Percentiles rank a stretch among this genome's conserved stretches.
Evolutionary conservation across 257 asterid genomes (phyloP).

Genomic region (Rubia yunnanensis): DNA sequence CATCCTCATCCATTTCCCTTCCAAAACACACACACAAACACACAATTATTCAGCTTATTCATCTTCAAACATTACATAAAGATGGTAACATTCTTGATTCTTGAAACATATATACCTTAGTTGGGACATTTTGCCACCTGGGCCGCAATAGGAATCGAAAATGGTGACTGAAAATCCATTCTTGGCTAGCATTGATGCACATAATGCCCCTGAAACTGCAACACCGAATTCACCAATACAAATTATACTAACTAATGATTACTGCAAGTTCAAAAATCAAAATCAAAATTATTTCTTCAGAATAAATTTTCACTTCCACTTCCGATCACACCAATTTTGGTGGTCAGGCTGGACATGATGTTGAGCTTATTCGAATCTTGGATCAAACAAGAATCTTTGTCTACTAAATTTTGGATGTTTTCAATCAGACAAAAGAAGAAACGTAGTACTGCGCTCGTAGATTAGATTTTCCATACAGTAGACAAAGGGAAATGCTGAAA

Average conservation of each 20-base stretch:
- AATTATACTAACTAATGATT: background rate
- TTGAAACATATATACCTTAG: conserved; percentile 44
- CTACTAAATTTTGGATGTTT: too few relatives aligned
- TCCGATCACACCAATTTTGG: conserved; percentile 80
- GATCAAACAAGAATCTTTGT: too few relatives aligned
- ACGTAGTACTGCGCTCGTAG: too few relatives aligned
- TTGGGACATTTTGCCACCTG: conserved; percentile 94
- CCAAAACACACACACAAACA: too few relatives aligned
- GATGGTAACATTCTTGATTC: too few relatives aligned
- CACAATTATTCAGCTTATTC: too few relatives aligned
- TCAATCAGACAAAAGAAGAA: too few relatives aligned
- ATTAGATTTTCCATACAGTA: too few relatives aligned
- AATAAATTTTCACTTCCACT: conserved; percentile 55
- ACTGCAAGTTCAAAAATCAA: background rate
- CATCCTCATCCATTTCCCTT: too few relatives aligned
- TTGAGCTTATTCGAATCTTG: too few relatives aligned
- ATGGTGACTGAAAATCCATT: conserved; percentile 68
- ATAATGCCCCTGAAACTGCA: conserved; percentile 87
- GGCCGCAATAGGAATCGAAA: conserved; percentile 79
- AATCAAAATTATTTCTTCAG: background rate
- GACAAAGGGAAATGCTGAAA: too few relatives aligned
- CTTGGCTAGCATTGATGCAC: conserved; percentile 72
- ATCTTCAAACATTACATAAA: too few relatives aligned
- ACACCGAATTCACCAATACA: background rate
- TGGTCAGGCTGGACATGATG: conserved; percentile 44